These are phyloP conservation scores for Pichia insulana DNA, from an alignment of 805 yeast species.

Conservation along the genomic window DNA sequence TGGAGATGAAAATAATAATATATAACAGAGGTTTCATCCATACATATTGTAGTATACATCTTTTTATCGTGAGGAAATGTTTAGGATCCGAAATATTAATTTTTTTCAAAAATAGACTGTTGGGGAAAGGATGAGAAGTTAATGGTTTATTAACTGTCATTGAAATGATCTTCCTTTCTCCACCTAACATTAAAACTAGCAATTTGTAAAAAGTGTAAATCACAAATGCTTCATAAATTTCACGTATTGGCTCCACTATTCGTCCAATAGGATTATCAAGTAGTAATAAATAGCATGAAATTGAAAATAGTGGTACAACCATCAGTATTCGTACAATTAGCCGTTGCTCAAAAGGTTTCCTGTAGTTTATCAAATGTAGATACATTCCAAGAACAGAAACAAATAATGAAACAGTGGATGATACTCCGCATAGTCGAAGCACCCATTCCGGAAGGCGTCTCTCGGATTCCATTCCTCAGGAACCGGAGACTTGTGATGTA, in stretches of 20 bases:
- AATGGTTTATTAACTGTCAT: constrained; percentile 55
- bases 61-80: constrained; percentile 64
- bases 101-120: constrained; percentile 41
- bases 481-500: too few species aligned
- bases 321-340: constrained; percentile 72
- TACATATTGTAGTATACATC: constrained; percentile 87
- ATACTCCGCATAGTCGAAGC: constrained; percentile 3
- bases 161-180: constrained; percentile 79
- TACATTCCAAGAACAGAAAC: constrained; percentile 39
- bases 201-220: constrained; percentile 86
- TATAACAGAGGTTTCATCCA: constrained; percentile 90
- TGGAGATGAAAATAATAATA: constrained; percentile 38
- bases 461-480: too few species aligned
- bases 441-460: constrained; percentile 2
- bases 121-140: constrained; percentile 50
- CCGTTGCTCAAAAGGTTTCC: constrained; percentile 85
- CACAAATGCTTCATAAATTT: constrained; percentile 92
- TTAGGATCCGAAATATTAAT: constrained; percentile 83
- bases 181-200: constrained; percentile 78
- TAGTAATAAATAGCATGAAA: constrained; percentile 56
- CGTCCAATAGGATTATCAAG: constrained; percentile 36
- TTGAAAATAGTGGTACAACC: constrained; percentile 73
- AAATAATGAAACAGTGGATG: constrained; percentile 24
- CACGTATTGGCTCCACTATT: constrained; percentile 67
- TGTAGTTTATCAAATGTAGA: constrained; percentile 58